Base-by-base conservation (phyloP, 2,329 filamentous ascomycete species). In the Sphaerostilbella broomeana region DNA sequence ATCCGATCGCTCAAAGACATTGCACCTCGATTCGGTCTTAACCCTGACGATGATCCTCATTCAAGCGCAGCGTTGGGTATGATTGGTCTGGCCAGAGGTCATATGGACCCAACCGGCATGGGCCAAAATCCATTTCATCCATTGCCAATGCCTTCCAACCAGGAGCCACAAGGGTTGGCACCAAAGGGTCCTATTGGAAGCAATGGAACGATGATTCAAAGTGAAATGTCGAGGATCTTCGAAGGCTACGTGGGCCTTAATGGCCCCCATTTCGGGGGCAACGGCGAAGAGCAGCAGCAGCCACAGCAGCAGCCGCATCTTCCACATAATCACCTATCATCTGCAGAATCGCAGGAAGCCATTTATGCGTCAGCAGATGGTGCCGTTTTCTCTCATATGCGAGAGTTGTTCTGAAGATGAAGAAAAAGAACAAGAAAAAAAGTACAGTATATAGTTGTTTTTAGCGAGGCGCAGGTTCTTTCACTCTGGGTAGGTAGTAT, bases 1-100 rank as follows among this genome's bases (percentile, higher is more conserved):
- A 78, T 87, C 37, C 72, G 73, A 29, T 77, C 79, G 0, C 70
- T 89, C 25, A 85, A 84, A 50, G 77, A 84, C 44, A 77, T 86
- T 6, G 84, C 80, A 0, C 81, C 81, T 1, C 74, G 78, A 15
- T 72, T 88, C 1, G 84, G 84, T 0, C 67, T 84, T 15, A 60
- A 63, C 36, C 51, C 56, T 1, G 59, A 63, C 18, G 64, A 72
- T 6, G 71, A 77, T 43, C 62, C 71, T 0, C 72, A 75, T 45
- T 70, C 67, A 9, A 68, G 60, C 8, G 72, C 71, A 2, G 71
- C 72, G 0, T 50, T 75, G n/a, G 68, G 68, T 1, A 76, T 77
- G 72, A 70, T 73, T 33, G 73, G 70, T 1, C 58, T 77, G 5
- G 72, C 73, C 4, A 60, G 62, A 13, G 61, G 64, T 1, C 61